phyloP scores from a whole-genome alignment of 768 basidiomycete species.

The Atractiella rhizophila region DNA sequence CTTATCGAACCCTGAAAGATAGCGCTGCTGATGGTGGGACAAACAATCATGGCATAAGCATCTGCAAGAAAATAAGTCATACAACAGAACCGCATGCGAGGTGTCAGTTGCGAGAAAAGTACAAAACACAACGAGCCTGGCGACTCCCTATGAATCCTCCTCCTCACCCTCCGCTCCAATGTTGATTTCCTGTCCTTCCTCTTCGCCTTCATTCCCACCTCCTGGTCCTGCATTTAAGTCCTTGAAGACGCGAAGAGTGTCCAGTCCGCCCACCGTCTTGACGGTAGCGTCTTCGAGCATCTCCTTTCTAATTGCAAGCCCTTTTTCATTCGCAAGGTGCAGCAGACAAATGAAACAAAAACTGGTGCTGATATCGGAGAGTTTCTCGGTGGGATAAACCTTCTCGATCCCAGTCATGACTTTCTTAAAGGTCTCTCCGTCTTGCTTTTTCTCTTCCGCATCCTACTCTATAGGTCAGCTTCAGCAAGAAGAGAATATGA shows the following conservation, averaged over 20 bases:
- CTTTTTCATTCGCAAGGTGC: conserved; percentile 89
- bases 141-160: too few relatives aligned
- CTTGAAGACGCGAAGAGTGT: conserved; percentile 1
- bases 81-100: too few relatives aligned
- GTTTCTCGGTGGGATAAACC: conserved; percentile 72
- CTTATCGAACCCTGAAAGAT: too few relatives aligned
- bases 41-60: too few relatives aligned
- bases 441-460: neutral
- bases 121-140: too few relatives aligned
- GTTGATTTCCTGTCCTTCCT: too few relatives aligned
- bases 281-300: neutral
- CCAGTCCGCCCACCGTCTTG: conserved; percentile 1
- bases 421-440: conserved; percentile 16
- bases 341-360: conserved; percentile 97
- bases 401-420: conserved; percentile 59
- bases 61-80: too few relatives aligned
- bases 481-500: neutral
- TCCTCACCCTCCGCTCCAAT: too few relatives aligned
- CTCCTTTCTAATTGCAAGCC: conserved; percentile 25
- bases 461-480: neutral
- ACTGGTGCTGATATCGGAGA: conserved; percentile 93
- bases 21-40: too few relatives aligned
- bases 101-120: too few relatives aligned
- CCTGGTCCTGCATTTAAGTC: neutral
- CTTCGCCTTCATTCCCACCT: too few relatives aligned